These are phyloP conservation scores for Mycogone perniciosa DNA, from an alignment of 2,329 filamentous ascomycete species.

Conservation along the genomic window DNA sequence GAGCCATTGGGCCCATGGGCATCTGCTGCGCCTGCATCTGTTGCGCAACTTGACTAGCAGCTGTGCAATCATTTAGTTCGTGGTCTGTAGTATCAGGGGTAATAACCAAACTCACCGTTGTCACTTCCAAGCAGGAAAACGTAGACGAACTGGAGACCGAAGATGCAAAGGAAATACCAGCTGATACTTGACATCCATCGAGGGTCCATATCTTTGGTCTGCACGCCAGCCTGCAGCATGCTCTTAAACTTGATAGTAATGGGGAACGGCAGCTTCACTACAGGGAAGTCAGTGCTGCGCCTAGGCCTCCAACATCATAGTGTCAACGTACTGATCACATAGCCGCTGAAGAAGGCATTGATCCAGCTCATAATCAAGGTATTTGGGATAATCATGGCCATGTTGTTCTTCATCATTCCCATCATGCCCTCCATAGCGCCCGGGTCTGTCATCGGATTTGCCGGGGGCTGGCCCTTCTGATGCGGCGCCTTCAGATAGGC, in stretches of 20 bases:
- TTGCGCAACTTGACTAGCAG: constrained; percentile 84
- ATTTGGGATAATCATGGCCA: constrained; percentile 99
- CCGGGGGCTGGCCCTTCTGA: constrained; percentile 74
- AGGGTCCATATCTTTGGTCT: constrained; percentile 92
- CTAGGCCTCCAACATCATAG: background rate
- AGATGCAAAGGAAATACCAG: constrained; percentile 98
- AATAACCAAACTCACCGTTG: constrained; percentile 63
- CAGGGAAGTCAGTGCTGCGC: constrained; percentile 16
- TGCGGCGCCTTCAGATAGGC: constrained; percentile 87
- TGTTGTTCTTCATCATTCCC: constrained; percentile 99
- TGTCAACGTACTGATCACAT: constrained; percentile 74
- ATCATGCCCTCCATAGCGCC: constrained; percentile 99
- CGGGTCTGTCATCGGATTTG: constrained; percentile 93
- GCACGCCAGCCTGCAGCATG: constrained; percentile 96
- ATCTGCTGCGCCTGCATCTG: constrained; percentile 68
- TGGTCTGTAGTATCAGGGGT: background rate
- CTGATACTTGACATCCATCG: constrained; percentile 98
- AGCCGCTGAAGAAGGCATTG: constrained; percentile 97
- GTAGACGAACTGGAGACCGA: constrained; percentile 93
- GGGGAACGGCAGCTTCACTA: constrained; percentile 94
- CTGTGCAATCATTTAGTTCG: constrained; percentile 42
- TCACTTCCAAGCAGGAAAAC: constrained; percentile 95
- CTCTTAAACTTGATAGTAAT: constrained; percentile 99
- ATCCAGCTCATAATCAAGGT: constrained; percentile 99
- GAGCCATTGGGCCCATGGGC: constrained; percentile 56